These are phyloP conservation scores for Prototheca cutis DNA, from an alignment of 163 green algal species.

Conservation along the genomic window DNA sequence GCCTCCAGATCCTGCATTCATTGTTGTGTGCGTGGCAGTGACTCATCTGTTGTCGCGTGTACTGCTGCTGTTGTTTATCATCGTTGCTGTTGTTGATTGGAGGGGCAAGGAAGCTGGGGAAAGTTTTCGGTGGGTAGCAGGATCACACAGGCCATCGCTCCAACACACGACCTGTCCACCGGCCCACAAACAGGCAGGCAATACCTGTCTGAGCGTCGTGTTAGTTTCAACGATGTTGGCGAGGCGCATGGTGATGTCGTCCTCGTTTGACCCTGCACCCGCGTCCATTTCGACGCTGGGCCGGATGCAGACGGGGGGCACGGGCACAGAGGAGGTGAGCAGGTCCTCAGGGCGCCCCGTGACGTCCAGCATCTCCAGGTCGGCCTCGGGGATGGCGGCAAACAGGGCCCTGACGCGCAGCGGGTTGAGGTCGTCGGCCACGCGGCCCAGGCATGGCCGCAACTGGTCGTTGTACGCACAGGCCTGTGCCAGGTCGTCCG, in stretches of 20 bases:
- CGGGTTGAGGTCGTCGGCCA: conserved; percentile 89
- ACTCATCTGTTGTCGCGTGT: too few species aligned
- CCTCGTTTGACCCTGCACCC: conserved; percentile 82
- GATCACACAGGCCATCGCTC: too few species aligned
- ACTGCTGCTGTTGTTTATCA: too few species aligned
- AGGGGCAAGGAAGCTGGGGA: too few species aligned
- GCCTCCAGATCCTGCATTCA: conserved; percentile 77
- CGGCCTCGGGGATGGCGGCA: conserved; percentile 30
- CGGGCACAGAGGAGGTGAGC: conserved; percentile 73
- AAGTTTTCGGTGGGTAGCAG: too few species aligned
- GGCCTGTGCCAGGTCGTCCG: conserved; percentile 50
- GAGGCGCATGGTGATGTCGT: conserved; percentile 97
- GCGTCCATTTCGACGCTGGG: conserved; percentile 93
- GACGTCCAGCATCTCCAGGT: conserved; percentile 86
- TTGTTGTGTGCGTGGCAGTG: too few species aligned
- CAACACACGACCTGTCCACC: too few species aligned
- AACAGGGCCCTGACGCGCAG: conserved; percentile 54
- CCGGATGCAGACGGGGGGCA: conserved; percentile 92
- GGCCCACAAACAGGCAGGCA: too few species aligned
- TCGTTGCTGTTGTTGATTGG: too few species aligned
- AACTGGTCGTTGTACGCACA: conserved; percentile 71
- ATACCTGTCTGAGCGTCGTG: conserved; percentile 71
- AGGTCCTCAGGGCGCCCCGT: conserved; percentile 74
- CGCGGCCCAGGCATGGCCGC: conserved; percentile 35
- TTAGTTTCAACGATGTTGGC: conserved; percentile 69